Evolutionary conservation across 1,139 yeast genomes (phyloP).

Genomic region (Geotrichum phurueaensis): DNA sequence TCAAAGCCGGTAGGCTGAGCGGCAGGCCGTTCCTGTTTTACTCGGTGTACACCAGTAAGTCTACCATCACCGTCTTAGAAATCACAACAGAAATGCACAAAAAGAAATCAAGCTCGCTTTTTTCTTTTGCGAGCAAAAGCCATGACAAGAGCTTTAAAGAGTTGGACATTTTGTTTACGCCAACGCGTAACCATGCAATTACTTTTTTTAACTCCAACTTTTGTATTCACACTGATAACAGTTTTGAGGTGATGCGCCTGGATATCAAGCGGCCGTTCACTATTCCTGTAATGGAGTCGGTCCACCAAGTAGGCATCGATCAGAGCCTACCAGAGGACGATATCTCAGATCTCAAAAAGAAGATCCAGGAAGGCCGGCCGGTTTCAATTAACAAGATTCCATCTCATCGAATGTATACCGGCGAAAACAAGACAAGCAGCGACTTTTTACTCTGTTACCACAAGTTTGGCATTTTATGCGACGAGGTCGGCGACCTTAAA

Average conservation of each 20-base stretch:
- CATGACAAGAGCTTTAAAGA: slow-evolving; percentile 10
- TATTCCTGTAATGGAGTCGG: slow-evolving; percentile 3
- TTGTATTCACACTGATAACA: slow-evolving; percentile 14
- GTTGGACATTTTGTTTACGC: slow-evolving; percentile 13
- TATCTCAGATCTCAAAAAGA: background rate
- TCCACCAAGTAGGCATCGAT: background rate
- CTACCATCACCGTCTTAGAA: slow-evolving; percentile 12
- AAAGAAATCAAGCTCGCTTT: slow-evolving; percentile 5
- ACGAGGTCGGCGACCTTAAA: slow-evolving; percentile 10
- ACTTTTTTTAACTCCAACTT: slow-evolving; percentile 16
- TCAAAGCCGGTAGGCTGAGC: slow-evolving; percentile 12
- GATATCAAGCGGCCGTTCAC: slow-evolving; percentile 9
- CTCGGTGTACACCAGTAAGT: slow-evolving; percentile 10
- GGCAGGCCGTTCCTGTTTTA: slow-evolving; percentile 11
- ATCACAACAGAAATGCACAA: slow-evolving; percentile 5
- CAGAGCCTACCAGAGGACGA: slow-evolving; percentile 6
- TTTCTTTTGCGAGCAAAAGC: slow-evolving; percentile 5
- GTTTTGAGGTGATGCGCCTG: slow-evolving; percentile 14
- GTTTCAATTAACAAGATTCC: slow-evolving; percentile 12
- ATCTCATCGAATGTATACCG: background rate
- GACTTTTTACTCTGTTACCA: slow-evolving; percentile 16
- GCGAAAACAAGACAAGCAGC: background rate
- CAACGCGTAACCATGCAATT: slow-evolving; percentile 14
- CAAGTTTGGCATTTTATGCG: slow-evolving; percentile 18
- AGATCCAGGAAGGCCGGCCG: slow-evolving; percentile 5